Evolutionary conservation across 768 basidiomycete genomes (phyloP).

Genomic region (Russula virescens): DNA sequence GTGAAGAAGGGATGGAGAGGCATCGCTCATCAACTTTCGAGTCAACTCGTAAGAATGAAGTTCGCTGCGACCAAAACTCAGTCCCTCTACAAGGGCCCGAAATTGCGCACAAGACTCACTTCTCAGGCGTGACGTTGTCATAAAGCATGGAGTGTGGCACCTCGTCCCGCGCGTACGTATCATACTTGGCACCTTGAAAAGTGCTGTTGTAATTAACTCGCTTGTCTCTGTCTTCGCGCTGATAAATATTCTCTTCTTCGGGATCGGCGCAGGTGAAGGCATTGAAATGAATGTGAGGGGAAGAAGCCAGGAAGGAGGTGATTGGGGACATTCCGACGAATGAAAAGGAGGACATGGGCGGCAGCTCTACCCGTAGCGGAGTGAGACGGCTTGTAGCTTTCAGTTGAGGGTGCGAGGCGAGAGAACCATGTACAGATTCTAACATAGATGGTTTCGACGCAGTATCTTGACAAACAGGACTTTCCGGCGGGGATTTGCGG

Average conservation of each 20-base stretch:
- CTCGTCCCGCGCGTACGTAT: slow-evolving; percentile 4
- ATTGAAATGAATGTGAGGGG: not conserved
- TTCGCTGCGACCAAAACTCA: slow-evolving; percentile 43
- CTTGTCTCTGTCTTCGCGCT: not conserved
- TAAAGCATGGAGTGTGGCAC: slow-evolving; percentile 13
- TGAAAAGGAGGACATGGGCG: not conserved
- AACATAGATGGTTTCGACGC: not conserved
- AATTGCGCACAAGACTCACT: not conserved
- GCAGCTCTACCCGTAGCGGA: not conserved
- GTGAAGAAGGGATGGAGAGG: slow-evolving; percentile 57
- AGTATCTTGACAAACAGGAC: not conserved
- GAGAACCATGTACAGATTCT: not conserved
- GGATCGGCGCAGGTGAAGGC: not conserved
- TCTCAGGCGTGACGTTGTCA: slow-evolving; percentile 3
- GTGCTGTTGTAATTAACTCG: not conserved
- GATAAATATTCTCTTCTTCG: not conserved
- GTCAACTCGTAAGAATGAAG: slow-evolving; percentile 46
- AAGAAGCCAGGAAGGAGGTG: slow-evolving; percentile 12
- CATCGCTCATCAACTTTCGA: slow-evolving; percentile 46
- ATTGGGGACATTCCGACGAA: slow-evolving; percentile 10
- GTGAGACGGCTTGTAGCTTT: not conserved
- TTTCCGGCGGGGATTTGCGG: not conserved
- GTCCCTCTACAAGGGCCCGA: slow-evolving; percentile 8
- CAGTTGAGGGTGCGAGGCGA: not conserved
- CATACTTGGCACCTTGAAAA: slow-evolving; percentile 5